These are phyloP conservation scores for Novymonas esmeraldas DNA, from an alignment of 208 protist species.

Conservation along the genomic window DNA sequence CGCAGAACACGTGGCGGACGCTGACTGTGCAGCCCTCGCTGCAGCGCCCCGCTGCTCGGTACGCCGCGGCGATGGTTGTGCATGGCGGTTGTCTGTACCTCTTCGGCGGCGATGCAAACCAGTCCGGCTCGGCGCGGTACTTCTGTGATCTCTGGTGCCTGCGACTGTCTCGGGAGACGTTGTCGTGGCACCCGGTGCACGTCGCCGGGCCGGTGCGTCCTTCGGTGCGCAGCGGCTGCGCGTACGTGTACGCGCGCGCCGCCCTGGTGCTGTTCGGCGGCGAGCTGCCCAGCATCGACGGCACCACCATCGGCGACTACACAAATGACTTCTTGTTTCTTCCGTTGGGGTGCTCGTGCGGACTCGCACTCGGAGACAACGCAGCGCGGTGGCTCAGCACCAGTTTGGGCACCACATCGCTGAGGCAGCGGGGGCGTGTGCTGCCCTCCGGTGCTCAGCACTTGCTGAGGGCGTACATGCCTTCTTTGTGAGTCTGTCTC, in stretches of 20 bases:
- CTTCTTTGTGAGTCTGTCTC: too few species aligned
- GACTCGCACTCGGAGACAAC: slow-evolving; percentile 48
- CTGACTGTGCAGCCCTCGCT: slow-evolving; percentile 7
- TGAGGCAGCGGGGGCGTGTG: too few species aligned
- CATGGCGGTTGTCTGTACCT: slow-evolving; percentile 54
- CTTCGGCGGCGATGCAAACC: slow-evolving; percentile 78
- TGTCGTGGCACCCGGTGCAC: slow-evolving; percentile 28
- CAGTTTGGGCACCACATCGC: too few species aligned
- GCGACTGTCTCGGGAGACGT: slow-evolving; percentile 18
- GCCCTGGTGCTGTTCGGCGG: slow-evolving; percentile 78
- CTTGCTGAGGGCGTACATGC: too few species aligned
- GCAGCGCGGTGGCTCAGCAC: slow-evolving; percentile 45
- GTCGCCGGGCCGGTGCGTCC: slow-evolving; percentile 27
- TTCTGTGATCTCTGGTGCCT: slow-evolving; percentile 81
- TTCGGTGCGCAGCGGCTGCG: slow-evolving; percentile 64
- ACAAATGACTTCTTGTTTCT: slow-evolving; percentile 58
- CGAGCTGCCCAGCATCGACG: slow-evolving; percentile 35
- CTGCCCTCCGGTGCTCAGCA: too few species aligned
- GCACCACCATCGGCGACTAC: slow-evolving; percentile 36
- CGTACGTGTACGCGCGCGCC: slow-evolving; percentile 42
- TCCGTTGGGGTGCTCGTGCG: slow-evolving; percentile 51
- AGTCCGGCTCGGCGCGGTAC: slow-evolving; percentile 40
- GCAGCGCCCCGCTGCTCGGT: slow-evolving; percentile 43
- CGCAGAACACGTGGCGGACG: slow-evolving; percentile 34
- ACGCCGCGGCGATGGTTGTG: slow-evolving; percentile 57